Evolutionary conservation across 768 basidiomycete species (phyloP), one percentile per base, ranked within the genome.

Genomic region (Termitomyces sp.): DNA sequence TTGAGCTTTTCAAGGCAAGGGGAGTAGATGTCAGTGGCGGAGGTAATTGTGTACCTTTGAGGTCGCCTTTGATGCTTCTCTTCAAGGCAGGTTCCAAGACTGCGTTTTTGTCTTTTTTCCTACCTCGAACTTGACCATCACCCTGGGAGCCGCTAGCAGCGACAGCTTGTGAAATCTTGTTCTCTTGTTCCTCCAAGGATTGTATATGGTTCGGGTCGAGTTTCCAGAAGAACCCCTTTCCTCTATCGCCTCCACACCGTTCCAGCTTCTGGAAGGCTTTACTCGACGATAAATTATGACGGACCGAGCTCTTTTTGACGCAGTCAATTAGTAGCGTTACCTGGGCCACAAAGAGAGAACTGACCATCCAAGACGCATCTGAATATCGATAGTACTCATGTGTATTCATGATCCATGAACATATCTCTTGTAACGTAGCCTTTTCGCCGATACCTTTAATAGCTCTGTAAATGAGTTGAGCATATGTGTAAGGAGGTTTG

Each of bases 201-300:
- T 84, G 85, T 50, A 85, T 81, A 65, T 78, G 78, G 52, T 83
- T 80, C 41, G 88, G 85, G 63, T 96, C 94, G 31, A 97, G 77
- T 18, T 89, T 88, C 95, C 95, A 98, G 59, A 94, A 92, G 60
- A 87, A 93, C 2, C 94, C 95, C 68, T 96, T 97, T 9, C 91
- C 89, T 56, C 88, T 81, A 74, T 89, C 91, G 55, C 92, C 89
- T 6, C 85, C 83, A 57, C 85, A 88, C 29, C 91, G 80, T 56
- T 94, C 91, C 68, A 91, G 79, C 70, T 98, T 98, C 68, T 90
- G 78, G 73, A 99, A 99, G 0, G 91, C 93, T 45, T 87, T 84
- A 66, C 89, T 88, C 11, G 93, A 91, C 1, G 94, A 95, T n/a
- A 99, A 72, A 67, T 94, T 95, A 65, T 98, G 94, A 20, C 94